phyloP scores from a whole-genome alignment of 2,329 filamentous ascomycete genomes.

The Colletotrichum liaoningense region DNA sequence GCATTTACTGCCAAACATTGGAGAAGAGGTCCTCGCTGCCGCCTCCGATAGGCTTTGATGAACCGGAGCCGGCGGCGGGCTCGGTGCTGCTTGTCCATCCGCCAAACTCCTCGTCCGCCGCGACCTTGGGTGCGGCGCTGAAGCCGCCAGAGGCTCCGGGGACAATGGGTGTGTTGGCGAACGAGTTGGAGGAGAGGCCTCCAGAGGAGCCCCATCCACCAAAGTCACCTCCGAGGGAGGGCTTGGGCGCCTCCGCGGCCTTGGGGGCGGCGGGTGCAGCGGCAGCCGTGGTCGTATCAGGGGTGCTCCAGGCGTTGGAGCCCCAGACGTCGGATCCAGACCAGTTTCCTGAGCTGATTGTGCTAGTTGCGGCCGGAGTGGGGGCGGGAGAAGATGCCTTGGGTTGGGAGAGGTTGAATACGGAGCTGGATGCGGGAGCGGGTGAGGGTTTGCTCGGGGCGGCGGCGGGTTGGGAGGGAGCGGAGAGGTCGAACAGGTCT shows the following conservation, averaged over 20 bases:
- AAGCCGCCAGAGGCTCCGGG: constrained; percentile 75
- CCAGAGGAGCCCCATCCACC: constrained; percentile 61
- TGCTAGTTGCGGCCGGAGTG: constrained; percentile 49
- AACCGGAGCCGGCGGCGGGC: constrained; percentile 53
- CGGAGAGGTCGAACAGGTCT: constrained; percentile 84
- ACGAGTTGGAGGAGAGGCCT: background rate
- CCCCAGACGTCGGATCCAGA: constrained; percentile 83
- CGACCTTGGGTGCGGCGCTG: constrained; percentile 74
- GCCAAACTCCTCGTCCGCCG: constrained; percentile 94
- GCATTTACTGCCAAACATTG: constrained; percentile 91
- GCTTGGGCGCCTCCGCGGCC: constrained; percentile 42
- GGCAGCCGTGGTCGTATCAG: constrained; percentile 67
- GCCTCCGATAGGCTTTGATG: constrained; percentile 66
- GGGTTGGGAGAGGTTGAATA: constrained; percentile 82
- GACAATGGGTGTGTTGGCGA: constrained; percentile 62
- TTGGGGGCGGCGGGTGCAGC: constrained; percentile 68
- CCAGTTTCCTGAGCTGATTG: constrained; percentile 51
- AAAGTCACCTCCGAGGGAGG: constrained; percentile 63
- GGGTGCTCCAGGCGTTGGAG: constrained; percentile 82
- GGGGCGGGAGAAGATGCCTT: constrained; percentile 54
- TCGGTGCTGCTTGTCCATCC: constrained; percentile 85
- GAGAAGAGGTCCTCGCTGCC: constrained; percentile 88
- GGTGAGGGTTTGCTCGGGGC: constrained; percentile 50
- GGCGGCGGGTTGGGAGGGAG: constrained; percentile 54
- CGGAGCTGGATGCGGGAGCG: constrained; percentile 65